Conservation (phyloP, 2,329 filamentous ascomycete genomes). For the Mycosphaerella arachidis region DNA sequence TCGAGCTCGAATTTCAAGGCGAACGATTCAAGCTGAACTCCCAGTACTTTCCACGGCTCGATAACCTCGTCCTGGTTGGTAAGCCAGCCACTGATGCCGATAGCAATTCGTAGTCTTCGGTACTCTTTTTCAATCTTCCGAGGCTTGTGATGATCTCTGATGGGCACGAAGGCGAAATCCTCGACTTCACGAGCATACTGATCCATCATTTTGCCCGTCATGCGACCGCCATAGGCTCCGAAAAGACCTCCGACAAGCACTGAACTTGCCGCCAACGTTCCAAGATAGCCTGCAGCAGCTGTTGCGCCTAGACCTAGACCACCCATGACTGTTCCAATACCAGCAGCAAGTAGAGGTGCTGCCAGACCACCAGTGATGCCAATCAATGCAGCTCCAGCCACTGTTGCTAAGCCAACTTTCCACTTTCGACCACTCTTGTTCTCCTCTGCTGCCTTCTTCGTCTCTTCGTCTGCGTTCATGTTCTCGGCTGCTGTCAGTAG, state of each 20-base stretch:
- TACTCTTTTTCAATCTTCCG: slow-evolving; percentile 48
- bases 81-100: slow-evolving; percentile 79
- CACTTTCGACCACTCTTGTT: slow-evolving; percentile 62
- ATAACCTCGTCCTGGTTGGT: slow-evolving; percentile 67
- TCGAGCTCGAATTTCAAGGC: slow-evolving; percentile 79
- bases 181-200: slow-evolving; percentile 80
- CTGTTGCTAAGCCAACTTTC: slow-evolving; percentile 82
- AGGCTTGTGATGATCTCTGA: slow-evolving; percentile 56
- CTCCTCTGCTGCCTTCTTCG: slow-evolving; percentile 65
- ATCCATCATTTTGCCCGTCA: slow-evolving; percentile 83
- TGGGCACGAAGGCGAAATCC: slow-evolving; percentile 80
- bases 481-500: slow-evolving; percentile 71
- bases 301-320: slow-evolving; percentile 70
- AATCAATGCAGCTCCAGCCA: slow-evolving; percentile 84
- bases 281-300: slow-evolving; percentile 72
- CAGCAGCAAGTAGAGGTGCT: slow-evolving; percentile 69
- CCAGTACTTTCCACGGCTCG: slow-evolving; percentile 73
- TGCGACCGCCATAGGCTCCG: slow-evolving; percentile 81
- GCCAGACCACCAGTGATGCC: slow-evolving; percentile 75
- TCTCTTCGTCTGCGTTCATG: slow-evolving; percentile 73
- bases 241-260: slow-evolving; percentile 80
- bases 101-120: slow-evolving; percentile 64
- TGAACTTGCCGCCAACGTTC: slow-evolving; percentile 72
- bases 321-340: slow-evolving; percentile 75
- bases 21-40: slow-evolving; percentile 70